Base-by-base conservation (phyloP, 441 rosid genomes). In the Capsella rubella region DNA sequence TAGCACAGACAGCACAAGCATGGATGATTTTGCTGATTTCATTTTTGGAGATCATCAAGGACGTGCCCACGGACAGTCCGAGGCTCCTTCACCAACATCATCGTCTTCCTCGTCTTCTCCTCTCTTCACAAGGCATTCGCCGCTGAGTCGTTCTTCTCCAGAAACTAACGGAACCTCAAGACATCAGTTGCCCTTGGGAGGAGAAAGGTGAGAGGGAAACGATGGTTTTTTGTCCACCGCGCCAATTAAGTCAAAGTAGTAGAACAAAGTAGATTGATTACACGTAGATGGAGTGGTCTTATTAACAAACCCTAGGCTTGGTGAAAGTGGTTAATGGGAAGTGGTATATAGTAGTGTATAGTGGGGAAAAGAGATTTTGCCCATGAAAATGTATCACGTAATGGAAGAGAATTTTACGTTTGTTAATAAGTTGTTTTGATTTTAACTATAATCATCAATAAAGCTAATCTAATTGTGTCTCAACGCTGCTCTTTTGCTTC, bases 1-100 rank as follows among this genome's bases (percentile, higher is more conserved):
- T 81, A 89, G 97, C 79, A 92, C 97, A 8, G 95, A 92, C 28
- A 89, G 97, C 84, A 89, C 90, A 16, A 81, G 95, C 73, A 75
- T 82, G 6, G 98, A 95, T 40, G 99, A 95, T 57, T 79, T 86
- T n/a, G 82, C 94, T 40, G 97, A 95, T 69, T 83, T 69, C 78
- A 80, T 84, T 64, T 87, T 85, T 61, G 94, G 97, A 52, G 87
- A 87, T 73, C 67, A 86, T 66, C 64, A 81, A 31, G 81, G 80
- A 28, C 79, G 78, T 15, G 85, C 85, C 15, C 86, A 83, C 78
- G 84, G 82, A 83, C 83, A 84, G 76, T 63, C 87, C 0, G 73
- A 63, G 35, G 71, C 86, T 14, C 90, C 87, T 82, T 87, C 89
- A 0, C 95, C 89, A 71, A 64, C 85, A 40, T 75, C 85, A 2